Base-by-base conservation (phyloP, 805 yeast genomes). In the Teunomyces funiuensis region DNA sequence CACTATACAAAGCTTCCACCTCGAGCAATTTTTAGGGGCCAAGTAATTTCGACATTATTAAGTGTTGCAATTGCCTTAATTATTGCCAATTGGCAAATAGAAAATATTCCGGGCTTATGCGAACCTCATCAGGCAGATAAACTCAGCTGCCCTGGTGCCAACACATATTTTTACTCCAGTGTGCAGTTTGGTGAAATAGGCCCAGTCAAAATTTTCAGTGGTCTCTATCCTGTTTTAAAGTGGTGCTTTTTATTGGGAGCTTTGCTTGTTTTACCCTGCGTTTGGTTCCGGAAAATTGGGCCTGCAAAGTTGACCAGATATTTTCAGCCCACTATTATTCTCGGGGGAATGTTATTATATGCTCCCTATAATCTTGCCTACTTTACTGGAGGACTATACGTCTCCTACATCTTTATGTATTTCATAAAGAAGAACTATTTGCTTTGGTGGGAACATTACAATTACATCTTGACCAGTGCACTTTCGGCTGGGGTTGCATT, bases 121-220 rank as follows among this genome's bases (percentile, higher is more conserved):
- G 6, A 15, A 3, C 55, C 56, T 14, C 34, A 51, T 49, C 38
- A 41, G 25, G 26, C 52, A 53, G 36, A 58, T 46, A 38, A 37
- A 18, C 60, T 62, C 43, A 42, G 74, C 7, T 61, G 66, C 42
- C 64, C 67, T 13, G 42, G 46, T 28, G 49, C 62, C 6, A 54
- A 42, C 13, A 50, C 54, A 1, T 78, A 29, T 25, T 46, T 65
- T 60, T 67, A 73, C 27, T 77, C 45, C 25, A 42, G 39, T 16
- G 47, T 28, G 51, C 51, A 79, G 34, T 83, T 86, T 86, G 88
- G 86, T 37, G 72, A 61, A 54, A 73, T 82, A 49, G 88, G 88
- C 0, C 71, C 71, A 3, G 57, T 57, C 52, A 63, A 52, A 39
- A 62, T 63, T 2, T 64, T 64, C 41, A 43, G 44, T 15, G 63